Conservation (phyloP, 768 basidiomycete species). For the Tephrocybe sp. region DNA sequence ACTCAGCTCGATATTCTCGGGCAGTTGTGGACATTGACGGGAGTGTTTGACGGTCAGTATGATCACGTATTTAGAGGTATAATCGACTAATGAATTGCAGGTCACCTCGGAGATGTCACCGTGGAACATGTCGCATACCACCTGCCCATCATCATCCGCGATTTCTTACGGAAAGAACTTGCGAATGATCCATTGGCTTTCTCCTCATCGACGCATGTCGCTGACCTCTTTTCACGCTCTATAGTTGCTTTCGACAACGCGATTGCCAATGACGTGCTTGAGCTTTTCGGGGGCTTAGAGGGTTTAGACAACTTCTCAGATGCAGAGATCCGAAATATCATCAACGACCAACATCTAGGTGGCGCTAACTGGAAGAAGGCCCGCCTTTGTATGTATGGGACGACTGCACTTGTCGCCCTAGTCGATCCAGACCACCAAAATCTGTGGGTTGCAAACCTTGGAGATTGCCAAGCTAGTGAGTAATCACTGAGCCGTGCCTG, state of each 20-base stretch:
- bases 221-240: slow-evolving; percentile 53
- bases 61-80: slow-evolving; percentile 8
- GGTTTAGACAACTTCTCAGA: slow-evolving; percentile 51
- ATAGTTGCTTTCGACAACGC: slow-evolving; percentile 64
- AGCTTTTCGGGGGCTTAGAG: slow-evolving; percentile 57
- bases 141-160: slow-evolving; percentile 62
- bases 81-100: slow-evolving; percentile 26
- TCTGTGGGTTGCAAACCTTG: slow-evolving; percentile 78
- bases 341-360: slow-evolving; percentile 61
- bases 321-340: slow-evolving; percentile 50
- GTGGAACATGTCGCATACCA: slow-evolving; percentile 68
- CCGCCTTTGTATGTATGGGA: slow-evolving; percentile 75
- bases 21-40: slow-evolving; percentile 60
- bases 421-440: slow-evolving; percentile 67
- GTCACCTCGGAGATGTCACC: slow-evolving; percentile 67
- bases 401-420: slow-evolving; percentile 71
- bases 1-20: slow-evolving; percentile 55
- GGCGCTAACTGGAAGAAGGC: slow-evolving; percentile 63
- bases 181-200: slow-evolving; percentile 34
- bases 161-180: slow-evolving; percentile 49
- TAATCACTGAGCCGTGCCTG: slow-evolving; percentile 14
- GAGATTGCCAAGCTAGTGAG: slow-evolving; percentile 77
- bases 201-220: slow-evolving; percentile 47
- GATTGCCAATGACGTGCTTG: slow-evolving; percentile 62
- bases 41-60: slow-evolving; percentile 64